Conservation (phyloP, 2,329 filamentous ascomycete genomes). For the Plectosphaerella cucumerina region DNA sequence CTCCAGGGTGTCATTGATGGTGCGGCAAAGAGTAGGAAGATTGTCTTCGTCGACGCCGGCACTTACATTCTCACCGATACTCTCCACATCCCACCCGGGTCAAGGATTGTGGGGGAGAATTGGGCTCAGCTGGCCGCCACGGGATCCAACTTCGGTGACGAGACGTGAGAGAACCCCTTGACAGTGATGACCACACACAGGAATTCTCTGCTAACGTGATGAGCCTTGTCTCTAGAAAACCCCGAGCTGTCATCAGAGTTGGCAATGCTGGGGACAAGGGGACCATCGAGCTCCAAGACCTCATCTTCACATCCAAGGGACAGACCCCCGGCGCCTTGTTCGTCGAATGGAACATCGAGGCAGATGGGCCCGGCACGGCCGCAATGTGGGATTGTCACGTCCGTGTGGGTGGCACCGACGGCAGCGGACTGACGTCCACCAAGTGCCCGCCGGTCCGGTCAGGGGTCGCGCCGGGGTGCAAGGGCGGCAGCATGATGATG, state of each 20-base stretch:
- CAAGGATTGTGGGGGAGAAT: slow-evolving; percentile 30
- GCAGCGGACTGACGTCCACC: slow-evolving; percentile 59
- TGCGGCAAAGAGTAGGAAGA: slow-evolving; percentile 29
- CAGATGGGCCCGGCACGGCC: slow-evolving; percentile 4
- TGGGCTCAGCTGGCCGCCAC: slow-evolving; percentile 23
- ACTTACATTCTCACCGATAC: slow-evolving; percentile 34
- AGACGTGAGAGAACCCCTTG: not conserved
- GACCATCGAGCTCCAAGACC: slow-evolving; percentile 65
- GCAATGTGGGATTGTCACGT: slow-evolving; percentile 53
- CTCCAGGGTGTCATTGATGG: slow-evolving; percentile 40
- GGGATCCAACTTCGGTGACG: slow-evolving; percentile 13
- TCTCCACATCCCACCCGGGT: slow-evolving; percentile 24
- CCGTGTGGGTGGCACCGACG: slow-evolving; percentile 63
- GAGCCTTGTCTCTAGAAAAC: slow-evolving; percentile 21
- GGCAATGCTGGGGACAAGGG: slow-evolving; percentile 57
- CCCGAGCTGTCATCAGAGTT: slow-evolving; percentile 61
- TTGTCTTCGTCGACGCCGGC: slow-evolving; percentile 42
- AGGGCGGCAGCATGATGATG: slow-evolving; percentile 52
- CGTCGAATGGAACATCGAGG: slow-evolving; percentile 58
- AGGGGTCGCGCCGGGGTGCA: slow-evolving; percentile 49
- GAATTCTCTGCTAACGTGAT: not conserved
- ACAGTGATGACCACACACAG: too few relatives aligned
- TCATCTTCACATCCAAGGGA: slow-evolving; percentile 63
- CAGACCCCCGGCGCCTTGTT: slow-evolving; percentile 64
- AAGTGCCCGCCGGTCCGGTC: slow-evolving; percentile 46